Conservation (phyloP, 2,329 filamentous ascomycete genomes). For the Zasmidium cellare region DNA sequence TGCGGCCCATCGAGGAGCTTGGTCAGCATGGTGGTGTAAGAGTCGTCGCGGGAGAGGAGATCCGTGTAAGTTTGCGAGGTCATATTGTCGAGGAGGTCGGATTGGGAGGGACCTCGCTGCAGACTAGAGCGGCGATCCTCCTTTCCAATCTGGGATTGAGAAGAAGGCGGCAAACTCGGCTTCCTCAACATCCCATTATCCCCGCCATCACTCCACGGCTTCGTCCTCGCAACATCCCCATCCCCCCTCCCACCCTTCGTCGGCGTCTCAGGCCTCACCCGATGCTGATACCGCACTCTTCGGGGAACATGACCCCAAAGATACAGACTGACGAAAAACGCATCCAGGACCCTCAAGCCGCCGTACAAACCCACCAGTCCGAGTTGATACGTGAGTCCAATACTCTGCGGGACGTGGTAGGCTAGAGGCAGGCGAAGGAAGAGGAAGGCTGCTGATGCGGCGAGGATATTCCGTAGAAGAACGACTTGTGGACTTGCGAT, state of each 20-base stretch:
- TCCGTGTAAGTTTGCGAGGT: conserved; percentile 25
- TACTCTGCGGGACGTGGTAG: conserved; percentile 46
- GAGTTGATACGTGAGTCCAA: conserved; percentile 48
- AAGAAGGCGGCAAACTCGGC: conserved; percentile 5
- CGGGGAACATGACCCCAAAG: conserved; percentile 42
- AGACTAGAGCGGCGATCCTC: conserved; percentile 14
- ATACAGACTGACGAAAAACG: conserved; percentile 46
- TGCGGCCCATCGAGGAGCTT: conserved; percentile 25
- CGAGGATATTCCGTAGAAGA: conserved; percentile 40
- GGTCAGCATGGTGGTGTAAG: conserved; percentile 19
- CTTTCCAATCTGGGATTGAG: neutral
- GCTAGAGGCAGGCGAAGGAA: conserved; percentile 45
- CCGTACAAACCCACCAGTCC: conserved; percentile 47
- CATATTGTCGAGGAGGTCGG: conserved; percentile 28
- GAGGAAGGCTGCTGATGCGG: conserved; percentile 38
- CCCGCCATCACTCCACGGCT: conserved; percentile 22
- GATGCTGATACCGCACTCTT: conserved; percentile 44
- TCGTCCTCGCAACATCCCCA: neutral
- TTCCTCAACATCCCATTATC: conserved; percentile 18
- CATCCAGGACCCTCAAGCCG: conserved; percentile 43
- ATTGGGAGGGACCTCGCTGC: conserved; percentile 19
- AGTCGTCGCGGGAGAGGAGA: conserved; percentile 19
- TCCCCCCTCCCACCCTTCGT: conserved; percentile 11
- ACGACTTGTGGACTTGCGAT: conserved; percentile 33
- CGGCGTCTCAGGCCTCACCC: conserved; percentile 33